Evolutionary conservation across 805 yeast species (phyloP), one percentile per base, ranked within the genome.

Genomic region (Metschnikowia gruessii): DNA sequence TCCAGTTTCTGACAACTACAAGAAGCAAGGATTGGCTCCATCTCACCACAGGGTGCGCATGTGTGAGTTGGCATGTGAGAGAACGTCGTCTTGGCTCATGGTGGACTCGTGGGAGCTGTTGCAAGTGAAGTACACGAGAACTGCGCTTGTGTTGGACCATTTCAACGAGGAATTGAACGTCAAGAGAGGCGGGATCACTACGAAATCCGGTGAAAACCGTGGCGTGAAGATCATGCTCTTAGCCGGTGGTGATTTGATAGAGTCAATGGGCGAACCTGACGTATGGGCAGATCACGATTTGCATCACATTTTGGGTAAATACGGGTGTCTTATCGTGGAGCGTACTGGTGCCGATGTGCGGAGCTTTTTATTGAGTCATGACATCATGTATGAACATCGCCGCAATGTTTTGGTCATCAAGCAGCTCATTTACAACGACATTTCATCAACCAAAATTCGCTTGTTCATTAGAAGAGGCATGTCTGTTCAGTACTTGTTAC

Each of bases 201-300:
- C 81, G 9, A 72, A 75, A 5, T 70, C 75, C 37, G 87, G 87
- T 9, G 74, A 69, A 45, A 78, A 71, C 49, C 76, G 89, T 46
- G 97, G 96, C 19, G 96, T 87, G 44, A 92, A 92, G 64, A 85
- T 94, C 59, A 92, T 94, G 98, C 76, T 94, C 45, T 72, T 94
- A 34, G 99, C 99, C 0, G 99, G 99, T 42, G 99, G 99, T 36
- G 99, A 94, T 67, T 77, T 94, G 56, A 94, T 94, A 44, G 99
- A 94, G 65, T 84, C 95, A 37, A 94, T 94, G 98, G 99, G 99
- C n/a, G 99, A 94, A 67, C 98, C 99, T 18, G 94, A 92, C 59
- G 99, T 94, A 32, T 94, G 99, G 99, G 96, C 96, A 1, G 98
- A 92, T 64, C 85, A 79, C 48, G 99, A 94, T 66, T 74, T 94